Evolutionary conservation across 2,329 filamentous ascomycete genomes (phyloP).

Genomic region (Lasiodiplodia citricola): DNA sequence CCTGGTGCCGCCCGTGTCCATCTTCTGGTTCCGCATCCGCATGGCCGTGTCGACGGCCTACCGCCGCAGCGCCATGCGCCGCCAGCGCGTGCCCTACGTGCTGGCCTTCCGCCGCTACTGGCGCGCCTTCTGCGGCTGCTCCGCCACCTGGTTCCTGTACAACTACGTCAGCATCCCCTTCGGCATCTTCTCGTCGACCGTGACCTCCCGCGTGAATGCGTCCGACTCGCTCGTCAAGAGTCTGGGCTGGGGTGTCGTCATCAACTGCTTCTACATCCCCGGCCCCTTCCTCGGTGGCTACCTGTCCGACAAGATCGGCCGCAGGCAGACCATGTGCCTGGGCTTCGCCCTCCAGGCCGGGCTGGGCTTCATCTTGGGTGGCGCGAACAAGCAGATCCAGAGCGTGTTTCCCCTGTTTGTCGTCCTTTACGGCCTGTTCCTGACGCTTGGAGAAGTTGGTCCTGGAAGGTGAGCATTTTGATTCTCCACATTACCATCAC

Average conservation of each 20-base stretch:
- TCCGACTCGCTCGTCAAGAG: slow-evolving; percentile 33
- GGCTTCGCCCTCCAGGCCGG: slow-evolving; percentile 35
- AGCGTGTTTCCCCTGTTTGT: slow-evolving; percentile 38
- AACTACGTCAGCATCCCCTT: slow-evolving; percentile 63
- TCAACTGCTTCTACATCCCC: slow-evolving; percentile 37
- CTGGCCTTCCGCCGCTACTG: slow-evolving; percentile 57
- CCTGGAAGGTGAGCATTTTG: slow-evolving; percentile 31
- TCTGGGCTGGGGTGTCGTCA: slow-evolving; percentile 35
- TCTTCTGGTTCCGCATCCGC: slow-evolving; percentile 60
- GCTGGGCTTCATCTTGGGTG: slow-evolving; percentile 37
- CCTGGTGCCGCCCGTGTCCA: slow-evolving; percentile 54
- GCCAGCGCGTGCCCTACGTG: slow-evolving; percentile 52
- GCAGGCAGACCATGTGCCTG: slow-evolving; percentile 34
- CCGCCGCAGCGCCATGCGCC: slow-evolving; percentile 51
- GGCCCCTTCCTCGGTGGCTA: slow-evolving; percentile 38
- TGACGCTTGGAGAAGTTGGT: slow-evolving; percentile 36
- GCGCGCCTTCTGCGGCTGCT: slow-evolving; percentile 55
- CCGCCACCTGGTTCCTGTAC: slow-evolving; percentile 59
- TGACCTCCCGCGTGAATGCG: slow-evolving; percentile 40
- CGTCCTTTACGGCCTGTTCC: slow-evolving; percentile 37
- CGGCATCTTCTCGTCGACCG: slow-evolving; percentile 61
- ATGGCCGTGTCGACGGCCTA: slow-evolving; percentile 59
- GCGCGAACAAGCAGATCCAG: slow-evolving; percentile 37
- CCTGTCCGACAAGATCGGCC: slow-evolving; percentile 35
- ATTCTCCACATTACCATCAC: not conserved